Conservation (phyloP, 305 asterid species). For the Rubia tinctorum region DNA sequence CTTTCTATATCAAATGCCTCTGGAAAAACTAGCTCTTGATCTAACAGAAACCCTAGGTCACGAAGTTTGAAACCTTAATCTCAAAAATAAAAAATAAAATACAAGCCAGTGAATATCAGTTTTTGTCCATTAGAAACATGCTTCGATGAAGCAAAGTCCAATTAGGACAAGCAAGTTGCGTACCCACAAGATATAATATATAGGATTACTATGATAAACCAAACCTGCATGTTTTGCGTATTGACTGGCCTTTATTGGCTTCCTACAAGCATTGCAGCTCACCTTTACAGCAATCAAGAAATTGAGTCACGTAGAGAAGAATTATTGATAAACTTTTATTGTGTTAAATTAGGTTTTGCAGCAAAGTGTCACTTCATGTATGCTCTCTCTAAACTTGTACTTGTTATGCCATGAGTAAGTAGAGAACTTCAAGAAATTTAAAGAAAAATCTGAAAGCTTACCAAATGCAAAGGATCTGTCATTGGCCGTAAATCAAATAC, state of each 20-base stretch:
- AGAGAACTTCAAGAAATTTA: conserved; percentile 17
- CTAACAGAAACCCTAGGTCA: background rate
- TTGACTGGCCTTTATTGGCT: conserved; percentile 86
- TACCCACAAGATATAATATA: background rate
- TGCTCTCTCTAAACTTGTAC: conserved; percentile 1
- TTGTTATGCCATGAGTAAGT: background rate
- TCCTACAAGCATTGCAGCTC: conserved; percentile 84
- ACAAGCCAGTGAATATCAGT: background rate
- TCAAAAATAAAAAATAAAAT: background rate
- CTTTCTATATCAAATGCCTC: background rate
- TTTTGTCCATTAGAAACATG: background rate
- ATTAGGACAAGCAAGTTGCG: background rate
- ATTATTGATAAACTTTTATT: background rate
- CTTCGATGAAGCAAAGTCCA: background rate
- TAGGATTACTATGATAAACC: background rate
- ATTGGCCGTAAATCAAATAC: conserved; percentile 82
- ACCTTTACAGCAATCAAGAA: conserved; percentile 54
- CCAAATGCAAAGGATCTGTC: conserved; percentile 79
- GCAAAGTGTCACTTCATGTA: background rate
- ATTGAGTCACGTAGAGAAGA: background rate
- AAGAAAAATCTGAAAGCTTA: conserved; percentile 29
- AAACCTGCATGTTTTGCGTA: conserved; percentile 78
- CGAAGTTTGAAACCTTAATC: background rate
- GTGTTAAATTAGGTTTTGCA: conserved; percentile 1
- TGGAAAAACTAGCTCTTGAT: background rate